Percentiles rank a stretch among this genome's conserved stretches.
Conservation (phyloP, 805 yeast species). For the Kodamaea kakaduensis region DNA sequence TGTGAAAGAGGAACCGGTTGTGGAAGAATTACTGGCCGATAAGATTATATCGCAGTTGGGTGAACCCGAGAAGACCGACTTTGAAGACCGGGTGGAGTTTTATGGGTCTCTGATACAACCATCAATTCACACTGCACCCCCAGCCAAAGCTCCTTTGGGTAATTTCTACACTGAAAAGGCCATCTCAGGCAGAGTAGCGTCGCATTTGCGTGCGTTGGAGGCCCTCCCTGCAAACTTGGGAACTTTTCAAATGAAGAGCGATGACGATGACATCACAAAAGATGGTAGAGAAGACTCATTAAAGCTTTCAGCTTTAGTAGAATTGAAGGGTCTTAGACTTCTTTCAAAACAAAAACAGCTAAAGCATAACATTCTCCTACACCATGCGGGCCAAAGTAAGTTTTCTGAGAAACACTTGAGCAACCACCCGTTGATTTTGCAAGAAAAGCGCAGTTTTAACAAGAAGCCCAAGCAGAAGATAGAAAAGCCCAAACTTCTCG, state of each 20-base stretch:
- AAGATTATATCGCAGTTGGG: conserved; percentile 3
- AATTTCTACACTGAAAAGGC: conserved; percentile 47
- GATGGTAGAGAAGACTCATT: conserved; percentile 45
- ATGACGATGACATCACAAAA: conserved; percentile 22
- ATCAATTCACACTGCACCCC: conserved; percentile 21
- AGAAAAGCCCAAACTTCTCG: conserved; percentile 69
- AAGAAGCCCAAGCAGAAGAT: conserved; percentile 66
- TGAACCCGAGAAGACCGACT: conserved; percentile 13
- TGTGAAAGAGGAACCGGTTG: neutral
- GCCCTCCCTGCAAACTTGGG: conserved; percentile 68
- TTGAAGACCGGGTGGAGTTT: conserved; percentile 34
- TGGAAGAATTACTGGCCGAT: too few relatives aligned
- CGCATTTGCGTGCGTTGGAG: conserved; percentile 59
- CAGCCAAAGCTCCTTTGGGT: conserved; percentile 45
- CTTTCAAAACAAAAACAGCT: conserved; percentile 67
- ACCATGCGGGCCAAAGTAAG: conserved; percentile 54
- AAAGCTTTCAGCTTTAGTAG: conserved; percentile 64
- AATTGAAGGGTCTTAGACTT: conserved; percentile 62
- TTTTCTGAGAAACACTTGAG: conserved; percentile 48
- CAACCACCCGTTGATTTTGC: conserved; percentile 52
- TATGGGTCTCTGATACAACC: conserved; percentile 36
- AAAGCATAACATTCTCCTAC: conserved; percentile 56
- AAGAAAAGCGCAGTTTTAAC: conserved; percentile 67
- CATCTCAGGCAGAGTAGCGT: conserved; percentile 50
- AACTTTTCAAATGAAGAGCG: conserved; percentile 38